Evolutionary conservation across 768 basidiomycete genomes (phyloP).

Genomic region (Lanmaoa pseudosensibilis): DNA sequence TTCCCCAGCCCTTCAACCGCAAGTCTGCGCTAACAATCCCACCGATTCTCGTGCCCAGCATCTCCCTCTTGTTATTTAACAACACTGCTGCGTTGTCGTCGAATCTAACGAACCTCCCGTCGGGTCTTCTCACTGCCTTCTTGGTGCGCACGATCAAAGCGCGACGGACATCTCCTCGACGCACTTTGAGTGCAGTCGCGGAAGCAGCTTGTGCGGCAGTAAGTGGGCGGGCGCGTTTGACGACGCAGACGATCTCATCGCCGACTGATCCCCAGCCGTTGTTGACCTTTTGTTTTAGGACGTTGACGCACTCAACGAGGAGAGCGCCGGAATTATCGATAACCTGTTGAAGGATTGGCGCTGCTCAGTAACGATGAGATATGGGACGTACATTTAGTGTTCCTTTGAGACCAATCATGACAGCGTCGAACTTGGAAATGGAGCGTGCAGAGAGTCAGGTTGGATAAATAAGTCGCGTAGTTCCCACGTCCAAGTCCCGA

Average conservation of each 20-base stretch:
- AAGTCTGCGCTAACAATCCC: slow-evolving; percentile 92
- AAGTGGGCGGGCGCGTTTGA: slow-evolving; percentile 86
- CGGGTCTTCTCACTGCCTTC: slow-evolving; percentile 80
- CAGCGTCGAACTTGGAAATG: background rate
- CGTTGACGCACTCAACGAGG: slow-evolving; percentile 93
- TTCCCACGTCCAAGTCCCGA: slow-evolving; percentile 26
- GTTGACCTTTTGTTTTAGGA: slow-evolving; percentile 93
- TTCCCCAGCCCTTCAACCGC: slow-evolving; percentile 90
- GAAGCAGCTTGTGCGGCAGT: slow-evolving; percentile 64
- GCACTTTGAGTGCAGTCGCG: slow-evolving; percentile 83
- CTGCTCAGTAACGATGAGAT: background rate
- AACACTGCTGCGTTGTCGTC: slow-evolving; percentile 97
- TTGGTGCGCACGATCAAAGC: slow-evolving; percentile 95
- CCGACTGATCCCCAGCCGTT: slow-evolving; percentile 92
- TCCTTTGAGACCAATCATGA: slow-evolving; percentile 94
- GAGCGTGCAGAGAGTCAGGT: background rate
- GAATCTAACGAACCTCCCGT: slow-evolving; percentile 85
- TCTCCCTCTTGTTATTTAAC: slow-evolving; percentile 92
- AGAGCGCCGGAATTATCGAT: slow-evolving; percentile 98
- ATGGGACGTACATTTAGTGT: slow-evolving; percentile 71
- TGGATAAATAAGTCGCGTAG: slow-evolving; percentile 15
- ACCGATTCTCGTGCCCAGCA: slow-evolving; percentile 92
- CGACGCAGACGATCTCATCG: slow-evolving; percentile 94
- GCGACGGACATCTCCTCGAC: slow-evolving; percentile 90
- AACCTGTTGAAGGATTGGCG: slow-evolving; percentile 48